phyloP scores from a whole-genome alignment of 2,329 filamentous ascomycete species.

The Epichloe amarillans region DNA sequence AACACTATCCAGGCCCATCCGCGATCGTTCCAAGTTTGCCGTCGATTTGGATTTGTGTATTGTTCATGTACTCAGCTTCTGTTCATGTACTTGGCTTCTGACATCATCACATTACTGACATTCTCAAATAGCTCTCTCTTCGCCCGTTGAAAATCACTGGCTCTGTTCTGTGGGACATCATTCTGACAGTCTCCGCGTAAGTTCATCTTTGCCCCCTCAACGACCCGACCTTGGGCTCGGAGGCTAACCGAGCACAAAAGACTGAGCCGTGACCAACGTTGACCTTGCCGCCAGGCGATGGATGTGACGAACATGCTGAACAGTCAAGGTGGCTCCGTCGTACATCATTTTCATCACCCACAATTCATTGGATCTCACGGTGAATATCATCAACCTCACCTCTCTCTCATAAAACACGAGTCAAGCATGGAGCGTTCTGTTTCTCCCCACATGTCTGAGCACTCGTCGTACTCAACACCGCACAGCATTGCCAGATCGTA shows the following conservation, averaged over 20 bases:
- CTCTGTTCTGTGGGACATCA: slow-evolving; percentile 13
- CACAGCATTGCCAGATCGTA: slow-evolving; percentile 36
- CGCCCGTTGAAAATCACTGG: slow-evolving; percentile 2
- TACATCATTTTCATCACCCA: slow-evolving; percentile 12
- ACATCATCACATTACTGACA: slow-evolving; percentile 1
- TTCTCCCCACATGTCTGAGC: slow-evolving; percentile 47
- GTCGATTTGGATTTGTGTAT: neutral
- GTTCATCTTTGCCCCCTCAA: neutral
- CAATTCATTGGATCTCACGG: slow-evolving; percentile 19
- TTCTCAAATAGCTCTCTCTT: neutral
- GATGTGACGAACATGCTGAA: slow-evolving; percentile 40
- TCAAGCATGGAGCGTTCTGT: slow-evolving; percentile 37
- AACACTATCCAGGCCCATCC: neutral
- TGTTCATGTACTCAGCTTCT: neutral
- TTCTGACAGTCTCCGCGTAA: slow-evolving; percentile 7
- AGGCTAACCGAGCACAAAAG: slow-evolving; percentile 10
- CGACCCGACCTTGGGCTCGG: neutral
- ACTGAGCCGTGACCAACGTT: slow-evolving; percentile 27
- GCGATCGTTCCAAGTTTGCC: neutral
- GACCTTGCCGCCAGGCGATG: slow-evolving; percentile 35
- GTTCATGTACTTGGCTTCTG: neutral
- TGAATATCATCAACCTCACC: slow-evolving; percentile 19
- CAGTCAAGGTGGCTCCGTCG: slow-evolving; percentile 27
- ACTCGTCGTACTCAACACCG: slow-evolving; percentile 40
- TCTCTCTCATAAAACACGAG: slow-evolving; percentile 22